Percentiles rank a stretch among this genome's conserved stretches.
phyloP scores from a whole-genome alignment of 805 yeast species.

The Isabelozyma rhagii region DNA sequence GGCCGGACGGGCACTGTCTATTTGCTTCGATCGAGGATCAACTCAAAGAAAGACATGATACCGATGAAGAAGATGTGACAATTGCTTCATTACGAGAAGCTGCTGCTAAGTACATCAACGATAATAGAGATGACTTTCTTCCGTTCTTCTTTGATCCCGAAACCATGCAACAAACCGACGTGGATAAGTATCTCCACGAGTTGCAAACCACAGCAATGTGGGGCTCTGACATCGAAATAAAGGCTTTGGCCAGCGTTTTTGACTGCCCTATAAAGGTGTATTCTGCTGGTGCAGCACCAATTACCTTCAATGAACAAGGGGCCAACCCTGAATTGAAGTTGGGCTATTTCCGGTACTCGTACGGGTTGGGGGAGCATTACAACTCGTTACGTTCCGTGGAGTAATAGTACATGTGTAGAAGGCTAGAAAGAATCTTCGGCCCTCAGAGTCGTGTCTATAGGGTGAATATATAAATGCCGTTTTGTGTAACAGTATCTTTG shows the following conservation, averaged over 20 bases:
- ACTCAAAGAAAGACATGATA: conserved; percentile 48
- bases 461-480: too few relatives aligned
- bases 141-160: conserved; percentile 84
- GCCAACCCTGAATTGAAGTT: conserved; percentile 55
- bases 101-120: conserved; percentile 66
- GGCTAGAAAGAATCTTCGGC: not conserved
- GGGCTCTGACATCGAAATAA: conserved; percentile 94
- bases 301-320: conserved; percentile 60
- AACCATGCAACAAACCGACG: conserved; percentile 59
- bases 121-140: conserved; percentile 63
- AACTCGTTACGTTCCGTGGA: conserved; percentile 51
- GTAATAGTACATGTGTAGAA: not conserved
- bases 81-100: conserved; percentile 56
- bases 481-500: not conserved
- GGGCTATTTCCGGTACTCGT: conserved; percentile 81
- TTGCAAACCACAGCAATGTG: conserved; percentile 80
- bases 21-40: conserved; percentile 87
- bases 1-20: conserved; percentile 93
- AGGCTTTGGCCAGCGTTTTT: conserved; percentile 73
- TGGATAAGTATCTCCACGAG: conserved; percentile 65
- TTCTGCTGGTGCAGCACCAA: conserved; percentile 72
- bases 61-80: conserved; percentile 9
- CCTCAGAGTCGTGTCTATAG: too few relatives aligned
- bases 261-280: conserved; percentile 72
- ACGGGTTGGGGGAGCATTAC: conserved; percentile 93